phyloP scores from a whole-genome alignment of 1,284 basidiomycete species.

The Cutaneotrichosporon sp. region DNA sequence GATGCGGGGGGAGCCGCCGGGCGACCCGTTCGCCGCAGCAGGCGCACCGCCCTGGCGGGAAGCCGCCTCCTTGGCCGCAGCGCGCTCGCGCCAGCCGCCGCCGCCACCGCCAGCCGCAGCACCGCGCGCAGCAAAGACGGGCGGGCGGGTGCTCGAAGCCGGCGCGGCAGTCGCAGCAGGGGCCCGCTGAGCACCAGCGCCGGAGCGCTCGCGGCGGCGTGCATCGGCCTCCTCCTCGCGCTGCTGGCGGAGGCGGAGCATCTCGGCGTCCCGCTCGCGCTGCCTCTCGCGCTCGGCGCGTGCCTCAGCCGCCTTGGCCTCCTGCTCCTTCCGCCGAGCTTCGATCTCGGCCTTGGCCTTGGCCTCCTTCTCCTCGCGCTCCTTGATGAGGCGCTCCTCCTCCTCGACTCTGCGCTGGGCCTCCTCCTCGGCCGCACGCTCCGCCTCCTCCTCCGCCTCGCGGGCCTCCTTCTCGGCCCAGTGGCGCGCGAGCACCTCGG shows the following conservation, averaged over 20 bases:
- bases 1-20: constrained; percentile 6
- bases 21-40: constrained; percentile 13
- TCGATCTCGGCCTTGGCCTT: constrained; percentile 50
- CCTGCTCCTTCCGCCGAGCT: constrained; percentile 57
- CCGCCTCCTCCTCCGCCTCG: constrained; percentile 62
- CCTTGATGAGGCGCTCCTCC: constrained; percentile 43
- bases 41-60: constrained; percentile 15
- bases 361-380: constrained; percentile 41
- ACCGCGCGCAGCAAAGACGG: constrained; percentile 32
- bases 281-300: constrained; percentile 62
- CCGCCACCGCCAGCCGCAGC: constrained; percentile 27
- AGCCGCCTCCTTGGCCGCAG: constrained; percentile 26
- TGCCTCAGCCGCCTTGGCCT: constrained; percentile 31
- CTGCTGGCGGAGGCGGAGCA: constrained; percentile 63
- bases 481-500: constrained; percentile 56
- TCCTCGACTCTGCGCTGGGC: constrained; percentile 57
- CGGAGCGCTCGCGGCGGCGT: constrained; percentile 52
- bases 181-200: constrained; percentile 31
- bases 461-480: constrained; percentile 60
- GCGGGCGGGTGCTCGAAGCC: constrained; percentile 24
- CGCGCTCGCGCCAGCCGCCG: constrained; percentile 44
- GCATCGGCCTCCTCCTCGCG: constrained; percentile 78
- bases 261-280: constrained; percentile 62
- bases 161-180: constrained; percentile 34
- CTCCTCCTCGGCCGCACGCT: constrained; percentile 56